Base-by-base conservation (phyloP, 2,329 filamentous ascomycete genomes). In the Colletotrichum truncatum region DNA sequence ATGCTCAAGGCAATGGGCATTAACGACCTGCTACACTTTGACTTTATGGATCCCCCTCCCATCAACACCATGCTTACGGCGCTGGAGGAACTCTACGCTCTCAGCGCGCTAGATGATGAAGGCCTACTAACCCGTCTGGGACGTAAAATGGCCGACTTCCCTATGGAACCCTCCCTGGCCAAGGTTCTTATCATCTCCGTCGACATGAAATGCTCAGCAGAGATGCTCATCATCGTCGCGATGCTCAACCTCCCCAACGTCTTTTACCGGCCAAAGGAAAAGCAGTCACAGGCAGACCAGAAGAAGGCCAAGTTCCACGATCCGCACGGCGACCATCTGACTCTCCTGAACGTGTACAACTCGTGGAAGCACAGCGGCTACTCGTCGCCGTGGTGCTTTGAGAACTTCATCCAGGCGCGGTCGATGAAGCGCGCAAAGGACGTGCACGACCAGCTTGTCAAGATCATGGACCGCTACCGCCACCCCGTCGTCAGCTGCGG, bases 1-100 rank as follows among this genome's bases (percentile, higher is more conserved):
- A 97, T 98, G 92, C 87, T 99, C 53, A 99, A 99, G 76, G 96
- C 96, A 0, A 98, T 99, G 94, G 96, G 97, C 3, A 98, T 99
- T 78, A 98, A 99, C 74, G 96, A 99, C 74, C 84, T 99, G 2
- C 85, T 99, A 11, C 94, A 97, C 74, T 99, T 99, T 73, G 95
- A 98, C 79, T 99, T 99, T 73, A 98, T 99, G 95, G 96, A 99
- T 73, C 94, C 96, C 0, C 96, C 96, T 0, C 96, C 96, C 0
- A 96, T 96, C 28, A 98, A 98, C 73, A 98, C 96, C 11, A 98
- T 98, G 93, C 86, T 99, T 68, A 97, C 94, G 52, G 96, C 96
- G 0, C 83, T 99, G 4, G 97, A 99, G 79, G 96, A 98, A 75
- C 84, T 99, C 0, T 99, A 99, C 74, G 93, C 94, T 1, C 83